Conservation (phyloP, 768 basidiomycete genomes). For the Scleroderma bovista region DNA sequence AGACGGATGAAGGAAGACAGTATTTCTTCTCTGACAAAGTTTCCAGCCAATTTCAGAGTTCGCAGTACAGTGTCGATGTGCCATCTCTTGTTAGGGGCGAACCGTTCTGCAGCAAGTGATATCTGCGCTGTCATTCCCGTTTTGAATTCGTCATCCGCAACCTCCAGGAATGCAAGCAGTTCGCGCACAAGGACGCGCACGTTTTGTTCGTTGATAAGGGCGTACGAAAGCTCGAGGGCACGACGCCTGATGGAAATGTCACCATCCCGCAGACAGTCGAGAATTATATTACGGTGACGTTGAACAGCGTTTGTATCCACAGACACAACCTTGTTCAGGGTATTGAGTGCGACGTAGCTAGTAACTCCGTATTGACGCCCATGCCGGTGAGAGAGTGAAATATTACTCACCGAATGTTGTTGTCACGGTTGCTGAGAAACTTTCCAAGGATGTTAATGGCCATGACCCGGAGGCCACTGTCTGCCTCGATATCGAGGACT, state of each 20-base stretch:
- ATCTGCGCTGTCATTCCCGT: constrained; percentile 97
- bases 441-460: constrained; percentile 99
- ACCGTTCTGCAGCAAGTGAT: constrained; percentile 90
- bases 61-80: constrained; percentile 97
- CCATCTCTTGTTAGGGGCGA: constrained; percentile 97
- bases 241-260: constrained; percentile 97
- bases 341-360: constrained; percentile 97
- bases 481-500: constrained; percentile 95
- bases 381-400: neutral
- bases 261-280: constrained; percentile 98
- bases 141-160: constrained; percentile 99
- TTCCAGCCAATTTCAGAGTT: constrained; percentile 90
- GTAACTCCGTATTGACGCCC: neutral
- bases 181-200: constrained; percentile 90
- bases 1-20: constrained; percentile 92
- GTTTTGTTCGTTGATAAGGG: constrained; percentile 92
- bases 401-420: constrained; percentile 84
- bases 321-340: constrained; percentile 94
- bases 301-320: constrained; percentile 99
- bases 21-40: constrained; percentile 96
- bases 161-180: constrained; percentile 91
- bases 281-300: constrained; percentile 94
- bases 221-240: constrained; percentile 94
- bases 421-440: constrained; percentile 95
- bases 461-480: constrained; percentile 94